Conservation (phyloP, 2,329 filamentous ascomycete genomes). For the Drechslera avenae region DNA sequence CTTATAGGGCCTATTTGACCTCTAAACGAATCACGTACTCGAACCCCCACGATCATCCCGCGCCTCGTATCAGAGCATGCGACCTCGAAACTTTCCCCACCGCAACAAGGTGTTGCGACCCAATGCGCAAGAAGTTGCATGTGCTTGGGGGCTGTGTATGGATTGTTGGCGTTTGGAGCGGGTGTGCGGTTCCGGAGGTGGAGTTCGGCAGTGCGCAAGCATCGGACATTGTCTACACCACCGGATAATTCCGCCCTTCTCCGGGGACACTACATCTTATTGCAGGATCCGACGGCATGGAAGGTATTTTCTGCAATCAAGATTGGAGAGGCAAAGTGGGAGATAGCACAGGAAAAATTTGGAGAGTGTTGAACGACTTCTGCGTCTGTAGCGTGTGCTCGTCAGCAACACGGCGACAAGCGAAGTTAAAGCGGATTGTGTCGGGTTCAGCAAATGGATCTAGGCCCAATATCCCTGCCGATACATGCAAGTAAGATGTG, state of each 20-base stretch:
- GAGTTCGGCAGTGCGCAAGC: slow-evolving; percentile 3
- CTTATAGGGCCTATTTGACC: slow-evolving; percentile 18
- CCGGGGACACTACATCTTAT: slow-evolving; percentile 5
- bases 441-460: slow-evolving; percentile 25
- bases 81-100: slow-evolving; percentile 11
- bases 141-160: slow-evolving; percentile 9
- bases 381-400: slow-evolving; percentile 21
- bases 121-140: slow-evolving; percentile 9
- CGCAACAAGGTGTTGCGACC: slow-evolving; percentile 12
- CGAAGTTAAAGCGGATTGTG: slow-evolving; percentile 20
- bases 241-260: slow-evolving; percentile 20
- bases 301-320: slow-evolving; percentile 1
- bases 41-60: slow-evolving; percentile 32
- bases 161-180: slow-evolving; percentile 18
- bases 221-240: slow-evolving; percentile 9
- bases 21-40: slow-evolving; percentile 40
- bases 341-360: slow-evolving; percentile 12
- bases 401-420: slow-evolving; percentile 14
- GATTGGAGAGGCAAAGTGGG: slow-evolving; percentile 9
- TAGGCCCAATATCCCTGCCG: slow-evolving; percentile 28
- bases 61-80: slow-evolving; percentile 24
- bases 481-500: slow-evolving; percentile 36
- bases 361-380: slow-evolving; percentile 17
- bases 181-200: slow-evolving; percentile 15
- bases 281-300: slow-evolving; percentile 9